A percentile compares a stretch with the other conserved stretches of the same genome.
Evolutionary conservation across 164 flowering plant genomes (phyloP).

Genomic region (Chimonanthus praecox): DNA sequence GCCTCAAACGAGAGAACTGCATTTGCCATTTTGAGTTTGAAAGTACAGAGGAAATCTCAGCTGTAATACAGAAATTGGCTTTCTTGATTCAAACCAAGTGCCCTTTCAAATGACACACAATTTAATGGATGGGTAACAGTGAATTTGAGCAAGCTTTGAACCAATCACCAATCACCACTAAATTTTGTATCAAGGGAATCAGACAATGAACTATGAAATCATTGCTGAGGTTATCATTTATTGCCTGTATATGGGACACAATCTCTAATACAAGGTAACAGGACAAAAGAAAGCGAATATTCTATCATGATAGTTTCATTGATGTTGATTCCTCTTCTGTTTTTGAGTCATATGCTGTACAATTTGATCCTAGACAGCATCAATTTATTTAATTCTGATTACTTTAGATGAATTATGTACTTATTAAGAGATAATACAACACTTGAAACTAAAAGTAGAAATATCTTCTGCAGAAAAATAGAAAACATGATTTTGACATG

Average conservation of each 20-base stretch:
- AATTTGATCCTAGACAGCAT: neutral
- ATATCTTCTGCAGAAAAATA: neutral
- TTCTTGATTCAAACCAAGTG: neutral
- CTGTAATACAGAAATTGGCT: neutral
- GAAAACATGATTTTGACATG: neutral
- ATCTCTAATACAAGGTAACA: neutral
- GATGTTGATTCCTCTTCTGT: neutral
- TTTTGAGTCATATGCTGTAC: neutral
- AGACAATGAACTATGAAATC: constrained; percentile 1
- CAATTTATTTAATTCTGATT: neutral
- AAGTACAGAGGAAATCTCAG: neutral
- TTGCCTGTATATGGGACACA: neutral
- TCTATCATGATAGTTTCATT: neutral
- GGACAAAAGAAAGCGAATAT: neutral
- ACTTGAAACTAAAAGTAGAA: neutral
- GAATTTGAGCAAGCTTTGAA: neutral
- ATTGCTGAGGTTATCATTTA: neutral
- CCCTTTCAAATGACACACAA: neutral
- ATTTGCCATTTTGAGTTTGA: neutral
- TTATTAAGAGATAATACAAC: neutral
- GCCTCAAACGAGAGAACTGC: constrained; percentile 2
- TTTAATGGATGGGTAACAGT: neutral
- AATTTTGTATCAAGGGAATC: neutral
- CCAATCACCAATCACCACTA: neutral
- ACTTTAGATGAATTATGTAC: neutral